Percentiles rank a stretch among this genome's conserved stretches.
phyloP scores from a whole-genome alignment of 1,284 basidiomycete genomes.

The Ceratobasidium sp. region DNA sequence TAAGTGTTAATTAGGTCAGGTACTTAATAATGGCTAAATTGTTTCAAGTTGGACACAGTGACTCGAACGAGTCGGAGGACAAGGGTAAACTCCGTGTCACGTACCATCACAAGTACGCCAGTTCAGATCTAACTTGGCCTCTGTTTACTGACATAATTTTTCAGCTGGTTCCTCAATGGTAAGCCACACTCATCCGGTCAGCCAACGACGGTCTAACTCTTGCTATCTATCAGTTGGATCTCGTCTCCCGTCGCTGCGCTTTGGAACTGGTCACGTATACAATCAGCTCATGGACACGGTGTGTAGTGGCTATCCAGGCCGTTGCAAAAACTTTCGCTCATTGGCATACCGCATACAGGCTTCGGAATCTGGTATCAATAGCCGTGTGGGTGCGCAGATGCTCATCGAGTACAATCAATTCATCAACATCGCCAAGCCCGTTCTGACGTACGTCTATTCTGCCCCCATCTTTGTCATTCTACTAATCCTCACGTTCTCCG shows the following conservation, averaged over 20 bases:
- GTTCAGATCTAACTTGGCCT: too few relatives aligned
- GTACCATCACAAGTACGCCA: too few relatives aligned
- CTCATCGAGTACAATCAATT: slow-evolving; percentile 36
- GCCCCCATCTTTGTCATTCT: too few relatives aligned
- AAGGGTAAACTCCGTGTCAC: slow-evolving; percentile 15
- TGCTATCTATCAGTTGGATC: background rate
- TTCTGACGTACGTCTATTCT: too few relatives aligned
- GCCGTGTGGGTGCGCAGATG: slow-evolving; percentile 35
- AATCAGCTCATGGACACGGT: background rate
- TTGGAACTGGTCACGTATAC: slow-evolving; percentile 18
- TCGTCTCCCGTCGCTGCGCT: slow-evolving; percentile 8
- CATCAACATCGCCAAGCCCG: background rate
- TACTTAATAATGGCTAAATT: too few relatives aligned
- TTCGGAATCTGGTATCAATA: slow-evolving; percentile 28
- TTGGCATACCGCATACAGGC: background rate
- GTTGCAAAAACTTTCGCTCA: slow-evolving; percentile 3
- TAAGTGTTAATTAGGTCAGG: too few relatives aligned
- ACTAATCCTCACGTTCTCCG: too few relatives aligned
- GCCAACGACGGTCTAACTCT: too few relatives aligned
- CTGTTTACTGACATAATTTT: too few relatives aligned
- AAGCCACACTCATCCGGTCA: too few relatives aligned
- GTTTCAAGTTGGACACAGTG: slow-evolving; percentile 9
- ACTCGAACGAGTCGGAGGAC: background rate
- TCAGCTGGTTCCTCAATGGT: too few relatives aligned
- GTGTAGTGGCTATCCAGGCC: background rate